A percentile compares a stretch with the other conserved stretches of the same genome.
Evolutionary conservation across 495 filamentous ascomycete species (phyloP).

Genomic region (Emericellopsis terricola): DNA sequence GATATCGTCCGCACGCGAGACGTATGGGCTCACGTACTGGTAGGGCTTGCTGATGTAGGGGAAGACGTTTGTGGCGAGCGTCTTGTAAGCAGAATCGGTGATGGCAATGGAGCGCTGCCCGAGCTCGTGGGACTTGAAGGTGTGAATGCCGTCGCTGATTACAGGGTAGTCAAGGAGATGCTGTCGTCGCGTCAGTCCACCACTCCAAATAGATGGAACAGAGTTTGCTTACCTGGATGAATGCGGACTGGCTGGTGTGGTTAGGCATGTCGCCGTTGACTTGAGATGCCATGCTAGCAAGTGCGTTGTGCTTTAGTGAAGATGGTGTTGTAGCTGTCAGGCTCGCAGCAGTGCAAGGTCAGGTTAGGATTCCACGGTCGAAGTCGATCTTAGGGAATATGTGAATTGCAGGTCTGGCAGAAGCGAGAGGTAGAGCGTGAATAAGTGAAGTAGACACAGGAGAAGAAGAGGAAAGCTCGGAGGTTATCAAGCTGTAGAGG

Average conservation of each 20-base stretch:
- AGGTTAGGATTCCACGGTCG: too few species aligned
- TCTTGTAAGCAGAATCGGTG: conserved; percentile 45
- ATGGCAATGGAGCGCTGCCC: conserved; percentile 66
- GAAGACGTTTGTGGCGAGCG: conserved; percentile 47
- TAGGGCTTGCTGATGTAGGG: conserved; percentile 65
- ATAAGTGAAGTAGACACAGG: too few species aligned
- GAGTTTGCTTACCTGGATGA: conserved; percentile 37
- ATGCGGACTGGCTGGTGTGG: conserved; percentile 28
- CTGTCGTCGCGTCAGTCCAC: too few species aligned
- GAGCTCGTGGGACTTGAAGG: conserved; percentile 62
- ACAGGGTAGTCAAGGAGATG: conserved; percentile 77
- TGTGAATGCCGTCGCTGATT: conserved; percentile 57
- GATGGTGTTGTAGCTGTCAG: too few species aligned
- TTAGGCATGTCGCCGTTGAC: conserved; percentile 50
- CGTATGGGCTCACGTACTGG: conserved; percentile 62
- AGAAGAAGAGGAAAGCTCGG: too few species aligned
- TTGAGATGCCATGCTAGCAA: conserved; percentile 24
- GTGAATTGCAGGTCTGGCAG: too few species aligned
- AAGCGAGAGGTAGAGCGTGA: too few species aligned
- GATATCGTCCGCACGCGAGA: conserved; percentile 61
- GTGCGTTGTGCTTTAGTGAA: too few species aligned
- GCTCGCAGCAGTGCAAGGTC: too few species aligned
- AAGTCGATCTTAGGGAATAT: too few species aligned
- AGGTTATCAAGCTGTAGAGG: too few species aligned
- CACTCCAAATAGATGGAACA: conserved; percentile 1